Evolutionary conservation across 805 yeast genomes (phyloP), one percentile per base, ranked within the genome.

Genomic region (Zygosaccharomyces kombuchaensis): DNA sequence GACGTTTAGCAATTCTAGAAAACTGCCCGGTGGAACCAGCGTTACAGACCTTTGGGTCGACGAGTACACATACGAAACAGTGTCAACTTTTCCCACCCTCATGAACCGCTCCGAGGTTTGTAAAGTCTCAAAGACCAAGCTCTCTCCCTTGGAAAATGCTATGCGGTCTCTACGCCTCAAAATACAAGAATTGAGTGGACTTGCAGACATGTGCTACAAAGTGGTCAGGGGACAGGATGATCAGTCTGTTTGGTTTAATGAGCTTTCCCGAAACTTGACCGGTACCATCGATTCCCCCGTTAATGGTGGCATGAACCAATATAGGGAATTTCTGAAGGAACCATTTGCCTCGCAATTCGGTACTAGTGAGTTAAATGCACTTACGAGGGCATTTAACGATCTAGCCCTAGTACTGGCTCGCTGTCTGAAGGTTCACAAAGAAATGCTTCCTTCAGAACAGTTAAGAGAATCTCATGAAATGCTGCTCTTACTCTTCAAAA

Each of bases 231-330:
- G 78, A 23, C 76, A 75, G 55, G 71, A 72, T 0, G 78, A 74
- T 40, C 69, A 65, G 40, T 59, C 71, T 2, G 66, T 80, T 0
- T 62, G 76, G 23, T 81, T 82, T 61, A 75, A 76, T 53, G 87
- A 81, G 58, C 67, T 85, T 49, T 81, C 90, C 5, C 72, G 91
- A 63, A 80, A 79, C 57, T 68, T 83, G 45, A 77, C 87, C 2
- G 96, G 96, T 35, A 86, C 96, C 0, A 90, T 89, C 44, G 95
- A 87, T 61, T 80, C 96, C 0, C 96, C 96, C 2, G 91, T 88
- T 5, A 88, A 88, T 61, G 96, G 96, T 29, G 96, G 96, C 47
- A 86, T 88, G 52, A 86, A 87, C 2, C 88, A 84, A 60, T 88
- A 85, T 66, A 74, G 90, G 45, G 76, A 76, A 2, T 87, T 88